A percentile compares a stretch with the other conserved stretches of the same genome.
phyloP scores from a whole-genome alignment of 805 yeast genomes.

The Wickerhamiella occidentalis region DNA sequence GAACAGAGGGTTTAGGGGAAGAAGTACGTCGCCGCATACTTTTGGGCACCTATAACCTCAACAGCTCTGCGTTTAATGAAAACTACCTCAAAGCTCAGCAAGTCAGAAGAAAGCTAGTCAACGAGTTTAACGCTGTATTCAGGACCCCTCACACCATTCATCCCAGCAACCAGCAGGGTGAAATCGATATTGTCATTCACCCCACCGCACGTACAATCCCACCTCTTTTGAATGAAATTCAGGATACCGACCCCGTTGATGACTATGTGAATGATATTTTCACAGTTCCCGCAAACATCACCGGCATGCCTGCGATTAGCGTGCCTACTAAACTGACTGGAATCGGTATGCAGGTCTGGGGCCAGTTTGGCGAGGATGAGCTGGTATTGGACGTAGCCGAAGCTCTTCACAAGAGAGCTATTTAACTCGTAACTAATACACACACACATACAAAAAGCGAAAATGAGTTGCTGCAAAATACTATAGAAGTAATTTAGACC shows the following conservation, averaged over 20 bases:
- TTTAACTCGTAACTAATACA: too few species aligned
- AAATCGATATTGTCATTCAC: constrained; percentile 57
- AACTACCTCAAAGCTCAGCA: constrained; percentile 68
- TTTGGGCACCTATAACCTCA: constrained; percentile 76
- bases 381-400: constrained; percentile 39
- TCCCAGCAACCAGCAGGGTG: constrained; percentile 18
- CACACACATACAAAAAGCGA: too few species aligned
- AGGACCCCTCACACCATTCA: constrained; percentile 18
- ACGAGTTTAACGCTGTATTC: constrained; percentile 58
- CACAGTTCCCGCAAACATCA: constrained; percentile 82
- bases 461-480: background rate
- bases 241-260: constrained; percentile 36
- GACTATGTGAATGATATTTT: constrained; percentile 71
- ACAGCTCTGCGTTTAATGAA: constrained; percentile 58
- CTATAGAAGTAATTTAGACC: background rate
- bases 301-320: constrained; percentile 78
- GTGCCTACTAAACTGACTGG: constrained; percentile 46
- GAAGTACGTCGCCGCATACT: constrained; percentile 78
- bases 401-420: constrained; percentile 5
- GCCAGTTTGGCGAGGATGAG: constrained; percentile 75
- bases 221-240: constrained; percentile 39
- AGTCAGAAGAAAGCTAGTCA: constrained; percentile 46
- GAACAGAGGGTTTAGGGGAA: constrained; percentile 57
- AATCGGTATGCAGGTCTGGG: constrained; percentile 68
- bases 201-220: constrained; percentile 59